phyloP scores from a whole-genome alignment of 2,329 filamentous ascomycete genomes.

The Madurella mycetomatis region DNA sequence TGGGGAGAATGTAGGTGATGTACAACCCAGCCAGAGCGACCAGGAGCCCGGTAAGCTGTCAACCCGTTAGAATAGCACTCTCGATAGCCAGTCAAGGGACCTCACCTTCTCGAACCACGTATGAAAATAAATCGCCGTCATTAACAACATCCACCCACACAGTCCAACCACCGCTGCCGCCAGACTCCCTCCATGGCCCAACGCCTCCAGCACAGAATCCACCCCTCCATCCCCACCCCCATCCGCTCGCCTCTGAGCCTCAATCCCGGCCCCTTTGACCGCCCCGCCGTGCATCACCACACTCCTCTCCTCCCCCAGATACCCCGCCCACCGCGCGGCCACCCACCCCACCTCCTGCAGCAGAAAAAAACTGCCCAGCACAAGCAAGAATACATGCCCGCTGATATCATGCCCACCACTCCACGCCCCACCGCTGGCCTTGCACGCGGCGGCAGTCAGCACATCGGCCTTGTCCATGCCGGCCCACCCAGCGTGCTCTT shows the following conservation, averaged over 20 bases:
- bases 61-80: slow-evolving; percentile 7
- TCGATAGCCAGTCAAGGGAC: slow-evolving; percentile 6
- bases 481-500: slow-evolving; percentile 32
- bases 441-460: slow-evolving; percentile 75
- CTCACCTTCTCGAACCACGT: slow-evolving; percentile 95
- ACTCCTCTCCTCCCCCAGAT: slow-evolving; percentile 55
- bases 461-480: slow-evolving; percentile 29
- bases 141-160: slow-evolving; percentile 92
- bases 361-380: slow-evolving; percentile 76
- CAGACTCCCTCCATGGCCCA: slow-evolving; percentile 51
- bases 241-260: slow-evolving; percentile 32
- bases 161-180: slow-evolving; percentile 61
- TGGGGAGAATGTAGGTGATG: slow-evolving; percentile 47
- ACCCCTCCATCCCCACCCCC: slow-evolving; percentile 28
- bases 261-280: slow-evolving; percentile 54
- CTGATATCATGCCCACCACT: slow-evolving; percentile 93
- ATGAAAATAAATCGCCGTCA: slow-evolving; percentile 98
- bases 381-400: slow-evolving; percentile 89
- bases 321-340: slow-evolving; percentile 41
- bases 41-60: slow-evolving; percentile 50
- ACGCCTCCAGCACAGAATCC: slow-evolving; percentile 20
- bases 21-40: slow-evolving; percentile 46
- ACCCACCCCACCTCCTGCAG: slow-evolving; percentile 72
- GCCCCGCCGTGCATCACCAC: slow-evolving; percentile 64
- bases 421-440: slow-evolving; percentile 77